Evolutionary conservation across 805 yeast genomes (phyloP), one percentile per base, ranked within the genome.

Genomic region (Ogataea kodamae): DNA sequence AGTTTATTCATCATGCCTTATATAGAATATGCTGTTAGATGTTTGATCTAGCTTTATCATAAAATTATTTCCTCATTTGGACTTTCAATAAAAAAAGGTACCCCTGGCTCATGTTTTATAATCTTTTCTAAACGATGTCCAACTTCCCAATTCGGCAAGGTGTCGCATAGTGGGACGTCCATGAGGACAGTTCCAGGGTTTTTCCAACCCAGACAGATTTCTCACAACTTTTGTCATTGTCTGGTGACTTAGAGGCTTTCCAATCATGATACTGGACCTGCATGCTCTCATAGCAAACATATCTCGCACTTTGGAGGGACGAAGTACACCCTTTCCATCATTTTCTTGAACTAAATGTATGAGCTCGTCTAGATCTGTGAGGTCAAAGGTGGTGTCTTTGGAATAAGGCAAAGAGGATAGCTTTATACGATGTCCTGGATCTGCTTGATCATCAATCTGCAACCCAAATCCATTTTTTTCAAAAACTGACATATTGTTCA

Each of bases 111-210:
- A 39, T 35, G 38, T 35, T 28, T 25, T 30, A 33, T 71, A 70
- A 46, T 75, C 81, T 2, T 59, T 61, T 7, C 48, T 48, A 43
- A 73, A 74, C 0, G 68, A 46, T 13, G 52, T 47, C 72, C 76
- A 68, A 28, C 63, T 57, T 25, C 64, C 57, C 22, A 81, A 51
- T 36, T 84, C 87, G 40, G 80, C 75, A 39, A 90, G 65, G 58
- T 90, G 97, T 35, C 98, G 70, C 82, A 92, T 78, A 1, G 99
- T 92, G 0, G 98, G 99, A 43, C 99, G 66, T 0, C 99, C 98
- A 60, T 92, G 99, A 0, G 99, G 99, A 52, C 88, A 78, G 48
- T 81, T 82, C 98, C 99, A 92, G 0, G 99, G 99, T 53, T 86
- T 85, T 42, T 87, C 89, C 22, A 92, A 65, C 0, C 57, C 63